Conservation (phyloP, 768 basidiomycete genomes). For the Suillus lakei region DNA sequence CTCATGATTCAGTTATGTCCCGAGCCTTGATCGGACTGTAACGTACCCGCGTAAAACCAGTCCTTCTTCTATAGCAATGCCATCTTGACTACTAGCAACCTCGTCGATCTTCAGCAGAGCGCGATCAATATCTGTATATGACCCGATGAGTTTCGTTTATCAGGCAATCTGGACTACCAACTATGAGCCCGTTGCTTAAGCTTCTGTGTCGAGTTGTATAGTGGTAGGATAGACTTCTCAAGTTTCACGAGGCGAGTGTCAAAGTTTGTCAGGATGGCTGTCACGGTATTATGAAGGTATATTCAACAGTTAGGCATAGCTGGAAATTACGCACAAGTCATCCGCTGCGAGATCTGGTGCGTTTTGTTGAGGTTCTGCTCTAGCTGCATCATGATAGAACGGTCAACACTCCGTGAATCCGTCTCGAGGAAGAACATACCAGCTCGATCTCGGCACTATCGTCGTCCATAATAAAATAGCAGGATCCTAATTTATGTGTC, state of each 20-base stretch:
- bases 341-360: constrained; percentile 80
- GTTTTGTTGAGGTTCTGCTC: constrained; percentile 91
- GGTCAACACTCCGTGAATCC: not conserved
- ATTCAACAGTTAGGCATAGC: constrained; percentile 1
- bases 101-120: constrained; percentile 81
- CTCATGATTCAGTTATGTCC: not conserved
- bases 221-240: constrained; percentile 83
- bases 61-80: constrained; percentile 77
- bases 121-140: constrained; percentile 72
- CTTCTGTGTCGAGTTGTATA: constrained; percentile 80
- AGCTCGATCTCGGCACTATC: constrained; percentile 81
- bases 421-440: constrained; percentile 38
- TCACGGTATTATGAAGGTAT: constrained; percentile 29
- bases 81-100: constrained; percentile 74
- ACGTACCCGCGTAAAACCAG: constrained; percentile 75
- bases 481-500: not conserved
- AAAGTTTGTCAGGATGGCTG: constrained; percentile 84
- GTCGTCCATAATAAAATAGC: constrained; percentile 46
- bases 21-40: constrained; percentile 9
- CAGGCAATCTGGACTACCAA: constrained; percentile 39
- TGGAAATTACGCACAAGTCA: constrained; percentile 66
- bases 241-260: constrained; percentile 81
- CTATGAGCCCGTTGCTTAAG: constrained; percentile 75
- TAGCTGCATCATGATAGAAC: constrained; percentile 47
- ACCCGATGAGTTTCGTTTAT: not conserved